Percentiles rank a stretch among this genome's conserved stretches.
Evolutionary conservation across 208 protist genomes (phyloP).

Genomic region (Strigomonas galati): DNA sequence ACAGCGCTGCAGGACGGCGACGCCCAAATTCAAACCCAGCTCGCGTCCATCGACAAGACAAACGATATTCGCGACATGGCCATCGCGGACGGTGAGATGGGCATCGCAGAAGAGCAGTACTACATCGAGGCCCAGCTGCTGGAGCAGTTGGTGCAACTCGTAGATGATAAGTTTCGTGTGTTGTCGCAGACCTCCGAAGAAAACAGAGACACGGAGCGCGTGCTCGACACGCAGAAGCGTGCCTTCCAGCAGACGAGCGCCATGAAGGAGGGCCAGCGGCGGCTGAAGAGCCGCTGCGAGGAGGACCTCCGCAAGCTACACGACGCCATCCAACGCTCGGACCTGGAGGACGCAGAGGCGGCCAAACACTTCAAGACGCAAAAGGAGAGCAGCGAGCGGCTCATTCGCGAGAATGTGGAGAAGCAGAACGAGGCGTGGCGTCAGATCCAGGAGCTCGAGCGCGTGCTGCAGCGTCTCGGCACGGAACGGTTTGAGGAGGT

Average conservation of each 20-base stretch:
- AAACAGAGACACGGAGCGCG: constrained; percentile 53
- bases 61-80: constrained; percentile 71
- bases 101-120: constrained; percentile 73
- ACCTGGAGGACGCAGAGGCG: constrained; percentile 68
- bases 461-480: constrained; percentile 59
- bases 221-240: constrained; percentile 69
- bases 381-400: constrained; percentile 59
- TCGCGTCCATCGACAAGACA: constrained; percentile 48
- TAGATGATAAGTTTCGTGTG: constrained; percentile 63
- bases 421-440: constrained; percentile 69
- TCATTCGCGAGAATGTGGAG: constrained; percentile 55
- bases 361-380: constrained; percentile 60
- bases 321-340: constrained; percentile 64
- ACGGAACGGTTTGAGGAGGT: constrained; percentile 78
- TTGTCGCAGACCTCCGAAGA: constrained; percentile 62
- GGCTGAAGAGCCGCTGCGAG: constrained; percentile 63
- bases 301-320: constrained; percentile 64
- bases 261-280: constrained; percentile 62
- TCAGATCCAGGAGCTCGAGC: constrained; percentile 72
- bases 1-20: constrained; percentile 52
- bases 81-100: constrained; percentile 72
- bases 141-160: constrained; percentile 59
- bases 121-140: constrained; percentile 75
- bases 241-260: constrained; percentile 61
- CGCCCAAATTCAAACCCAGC: constrained; percentile 56